Base-by-base conservation (phyloP, 768 basidiomycete genomes). In the Trametes cingulata region DNA sequence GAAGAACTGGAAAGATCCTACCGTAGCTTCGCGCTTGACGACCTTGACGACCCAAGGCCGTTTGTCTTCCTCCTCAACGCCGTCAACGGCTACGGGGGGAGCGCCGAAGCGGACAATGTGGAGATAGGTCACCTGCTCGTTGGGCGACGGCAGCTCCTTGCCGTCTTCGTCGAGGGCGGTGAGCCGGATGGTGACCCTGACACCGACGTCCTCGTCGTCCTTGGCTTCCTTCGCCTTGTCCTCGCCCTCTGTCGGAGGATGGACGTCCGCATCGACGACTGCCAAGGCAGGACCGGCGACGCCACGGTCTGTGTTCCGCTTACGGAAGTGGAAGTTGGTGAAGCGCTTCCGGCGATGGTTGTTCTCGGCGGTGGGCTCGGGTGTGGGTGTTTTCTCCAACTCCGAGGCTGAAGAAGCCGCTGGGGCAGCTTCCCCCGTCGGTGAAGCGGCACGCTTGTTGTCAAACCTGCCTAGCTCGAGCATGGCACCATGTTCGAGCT, bases 1-100 rank as follows among this genome's bases (percentile, higher is more conserved):
- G 12, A n/a, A n/a, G 13, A n/a, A 15, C 8, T 17, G 17, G 48
- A 20, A 41, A n/a, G 49, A 10, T 20, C 82, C 61, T 47, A 87
- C 87, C 55, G 87, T 87, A 33, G 95, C 95, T 72, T 98, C 95
- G 43, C 95, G 84, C 71, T 94, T 91, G 58, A 95, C 87, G 39
- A 98, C 95, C 70, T 88, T 91, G 70, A 96, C 91, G 19, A 95
- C 86, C 93, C 93, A 98, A 2, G 91, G 85, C 39, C 90, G 77
- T 12, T 78, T 77, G 66, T 93, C 72, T 19, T 72, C 75, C 22
- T 75, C 78, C n/a, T 58, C 61, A 42, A 45, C 58, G 3, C 60
- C 66, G 39, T 68, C 63, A 14, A 62, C 58, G 8, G 60, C 62
- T 3, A 60, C 57, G 6, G 70, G 63, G 24, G 78, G 73, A 39